Base-by-base conservation (phyloP, 768 basidiomycete genomes). In the Peribolospora kevripleyi region DNA sequence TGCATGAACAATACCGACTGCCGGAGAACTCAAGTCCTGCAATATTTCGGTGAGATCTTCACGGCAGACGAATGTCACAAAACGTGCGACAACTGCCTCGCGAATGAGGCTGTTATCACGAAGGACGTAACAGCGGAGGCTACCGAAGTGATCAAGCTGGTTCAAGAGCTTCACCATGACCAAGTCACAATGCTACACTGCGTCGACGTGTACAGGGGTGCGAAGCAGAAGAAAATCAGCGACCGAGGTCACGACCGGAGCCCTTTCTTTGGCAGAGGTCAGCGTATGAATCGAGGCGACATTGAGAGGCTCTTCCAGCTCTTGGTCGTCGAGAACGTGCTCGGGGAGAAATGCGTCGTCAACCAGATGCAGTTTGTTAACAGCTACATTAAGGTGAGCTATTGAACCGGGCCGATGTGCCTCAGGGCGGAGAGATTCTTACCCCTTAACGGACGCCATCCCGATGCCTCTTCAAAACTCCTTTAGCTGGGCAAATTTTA, bases 41-140 rank as follows among this genome's bases (percentile, higher is more conserved):
- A 75, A n/a, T 84, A 84, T 66, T 97, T 93, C 61, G 78, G 77
- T 58, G 84, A 98, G 65, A 70, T 70, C 7, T 95, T 95, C 67
- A 74, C 80, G 57, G 69, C 73, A 41, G 68, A 65, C 37, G 60
- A 76, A 11, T 98, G 93, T 63, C 66, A 74, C 43, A 69, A 72
- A 46, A 72, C 74, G 4, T 98, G 93, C 66, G 84, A 97, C 66
- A 88, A 84, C 59, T 98, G 93, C 64, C 68, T 74, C 47, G 70
- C 74, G 52, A 69, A 70, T 41, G 71, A 11, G 70, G 68, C 7
- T 61, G 73, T 5, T 63, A 72, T 13, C 69, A 68, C 8, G 56
- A 67, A 72, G 45, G 79, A 93, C 63, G 73, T 84, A n/a, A 79
- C 79, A 0, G 62, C 67, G 0, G 68, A 72, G 39, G 83, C 81